Base-by-base conservation (phyloP, 495 filamentous ascomycete species). In the Penicillium cosmopolitanum region DNA sequence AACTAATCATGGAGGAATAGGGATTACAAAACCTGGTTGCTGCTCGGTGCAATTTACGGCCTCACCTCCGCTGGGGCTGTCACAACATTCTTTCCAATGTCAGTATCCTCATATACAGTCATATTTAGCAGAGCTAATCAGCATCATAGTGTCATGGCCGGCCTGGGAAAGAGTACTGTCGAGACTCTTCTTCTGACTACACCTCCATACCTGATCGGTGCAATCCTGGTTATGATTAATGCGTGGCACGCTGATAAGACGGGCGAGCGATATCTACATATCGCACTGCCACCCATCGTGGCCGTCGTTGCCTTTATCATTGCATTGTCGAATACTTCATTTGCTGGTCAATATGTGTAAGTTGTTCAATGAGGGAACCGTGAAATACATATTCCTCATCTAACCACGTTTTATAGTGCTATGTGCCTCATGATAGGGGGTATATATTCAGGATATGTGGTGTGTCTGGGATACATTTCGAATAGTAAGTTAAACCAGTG, bases 21-120 rank as follows among this genome's bases (percentile, higher is more conserved):
- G 36, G 61, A 63, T 31, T 58, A 58, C 15, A 63, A 63, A 40
- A 19, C 48, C 13, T 63, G 61, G 61, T n/a, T 63, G 21, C 56
- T 63, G 11, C 56, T 63, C 9, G 61, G 61, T 18, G 44, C 56
- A 47, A 82, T 84, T 54, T 64, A 79, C 68, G 82, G 85, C 59
- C 85, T 88, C 69, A 84, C 89, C 4, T 80, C 85, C 12, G 80
- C 82, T 31, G 85, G 82, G 38, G 85, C 85, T 4, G 86, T 91
- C 9, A 90, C 87, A 13, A 91, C 91, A 67, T 92, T 93, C 81
- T 92, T 93, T 71, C 90, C 90, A 52, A 65, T 56, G 62, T 65
- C 23, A 44, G 55, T 31, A n/a, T 44, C 6, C 9, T 18, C 36
- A 19, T 10, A 21, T 21, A 11, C 21, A 11, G 15, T 44, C 6